Evolutionary conservation across 345 rosid genomes (phyloP).

Genomic region (Syzygium aqueum): DNA sequence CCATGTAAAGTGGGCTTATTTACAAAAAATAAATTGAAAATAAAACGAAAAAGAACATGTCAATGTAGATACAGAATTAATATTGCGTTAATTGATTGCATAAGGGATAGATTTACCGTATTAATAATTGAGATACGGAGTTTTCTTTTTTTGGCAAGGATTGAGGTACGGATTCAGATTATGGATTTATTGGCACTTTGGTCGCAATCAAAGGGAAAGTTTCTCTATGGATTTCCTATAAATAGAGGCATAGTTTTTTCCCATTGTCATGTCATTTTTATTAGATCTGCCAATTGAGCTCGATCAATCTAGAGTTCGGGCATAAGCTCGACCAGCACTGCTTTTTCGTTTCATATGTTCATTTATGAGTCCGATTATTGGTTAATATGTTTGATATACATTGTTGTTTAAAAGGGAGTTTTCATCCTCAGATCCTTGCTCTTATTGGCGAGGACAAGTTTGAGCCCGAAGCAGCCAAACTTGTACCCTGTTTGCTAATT

Average conservation of each 20-base stretch:
- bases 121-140: not conserved
- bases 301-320: not conserved
- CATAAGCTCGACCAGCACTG: not conserved
- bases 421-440: not conserved
- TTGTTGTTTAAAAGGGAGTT: not conserved
- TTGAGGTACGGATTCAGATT: not conserved
- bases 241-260: not conserved
- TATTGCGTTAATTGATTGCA: not conserved
- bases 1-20: not conserved
- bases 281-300: not conserved
- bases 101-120: not conserved
- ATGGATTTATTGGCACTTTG: not conserved
- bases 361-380: not conserved
- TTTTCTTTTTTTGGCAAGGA: not conserved
- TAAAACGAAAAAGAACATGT: not conserved
- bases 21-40: not conserved
- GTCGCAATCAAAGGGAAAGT: not conserved
- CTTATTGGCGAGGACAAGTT: not conserved
- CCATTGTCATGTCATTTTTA: not conserved
- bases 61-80: not conserved
- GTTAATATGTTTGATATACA: not conserved
- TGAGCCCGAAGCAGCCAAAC: not conserved
- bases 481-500: not conserved
- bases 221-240: not conserved
- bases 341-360: not conserved